Evolutionary conservation across 208 protist species (phyloP).

Genomic region (Novymonas esmeraldas): DNA sequence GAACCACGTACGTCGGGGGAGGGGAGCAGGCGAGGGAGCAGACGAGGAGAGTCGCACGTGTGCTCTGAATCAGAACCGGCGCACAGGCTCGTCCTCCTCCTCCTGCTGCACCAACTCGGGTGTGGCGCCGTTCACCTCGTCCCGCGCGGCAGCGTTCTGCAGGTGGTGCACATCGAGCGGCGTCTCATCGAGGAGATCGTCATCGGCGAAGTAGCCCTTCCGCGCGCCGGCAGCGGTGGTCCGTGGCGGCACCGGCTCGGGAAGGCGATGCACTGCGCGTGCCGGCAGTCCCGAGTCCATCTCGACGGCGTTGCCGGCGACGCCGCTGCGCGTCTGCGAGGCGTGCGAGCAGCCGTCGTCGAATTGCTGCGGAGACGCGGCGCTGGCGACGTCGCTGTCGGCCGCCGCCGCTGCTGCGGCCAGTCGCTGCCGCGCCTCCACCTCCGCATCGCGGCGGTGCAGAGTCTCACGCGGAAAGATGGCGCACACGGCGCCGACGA

Average conservation of each 20-base stretch:
- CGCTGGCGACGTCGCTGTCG: background rate
- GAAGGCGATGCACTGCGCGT: background rate
- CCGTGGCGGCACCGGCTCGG: background rate
- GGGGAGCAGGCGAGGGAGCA: too few species aligned
- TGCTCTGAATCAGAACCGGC: background rate
- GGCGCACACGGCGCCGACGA: slow-evolving; percentile 44
- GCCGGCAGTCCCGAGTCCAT: background rate
- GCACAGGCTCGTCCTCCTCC: background rate
- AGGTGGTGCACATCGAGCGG: slow-evolving; percentile 1
- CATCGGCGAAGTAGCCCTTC: slow-evolving; percentile 10
- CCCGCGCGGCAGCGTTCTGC: background rate
- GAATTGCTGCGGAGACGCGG: background rate
- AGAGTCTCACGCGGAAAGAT: slow-evolving; percentile 59
- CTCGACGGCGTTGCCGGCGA: background rate
- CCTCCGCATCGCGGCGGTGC: slow-evolving; percentile 47
- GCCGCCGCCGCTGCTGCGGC: background rate
- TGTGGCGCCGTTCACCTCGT: slow-evolving; percentile 20
- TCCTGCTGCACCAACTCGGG: slow-evolving; percentile 10
- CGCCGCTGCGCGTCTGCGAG: background rate
- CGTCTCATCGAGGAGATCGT: slow-evolving; percentile 5
- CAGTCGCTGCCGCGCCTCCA: slow-evolving; percentile 12
- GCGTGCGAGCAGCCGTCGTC: too few species aligned
- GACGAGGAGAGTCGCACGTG: too few species aligned
- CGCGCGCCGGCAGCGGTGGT: background rate
- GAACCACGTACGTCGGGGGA: too few species aligned